A percentile compares a stretch with the other conserved stretches of the same genome.
Conservation (phyloP, 352 stramenopile species). For the Elongisporangium undulatum region DNA sequence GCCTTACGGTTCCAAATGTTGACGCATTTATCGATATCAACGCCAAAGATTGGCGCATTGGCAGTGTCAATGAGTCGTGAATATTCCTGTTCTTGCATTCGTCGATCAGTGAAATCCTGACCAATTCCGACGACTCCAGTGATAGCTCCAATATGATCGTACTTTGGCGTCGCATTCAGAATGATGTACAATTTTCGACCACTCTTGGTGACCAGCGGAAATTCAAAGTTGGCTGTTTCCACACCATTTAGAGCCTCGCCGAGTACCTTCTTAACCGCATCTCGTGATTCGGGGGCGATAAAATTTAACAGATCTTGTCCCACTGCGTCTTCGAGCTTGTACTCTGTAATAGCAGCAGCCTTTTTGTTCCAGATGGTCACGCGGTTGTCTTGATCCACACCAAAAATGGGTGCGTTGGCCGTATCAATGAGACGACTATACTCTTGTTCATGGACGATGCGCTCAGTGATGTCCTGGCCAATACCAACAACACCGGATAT, state of each 20-base stretch:
- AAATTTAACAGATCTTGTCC: slow-evolving; percentile 69
- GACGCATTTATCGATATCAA: slow-evolving; percentile 76
- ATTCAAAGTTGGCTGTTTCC: slow-evolving; percentile 84
- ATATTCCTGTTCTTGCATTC: slow-evolving; percentile 86
- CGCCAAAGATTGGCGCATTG: slow-evolving; percentile 89
- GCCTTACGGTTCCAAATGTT: slow-evolving; percentile 92
- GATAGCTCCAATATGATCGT: slow-evolving; percentile 66
- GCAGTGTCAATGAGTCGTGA: slow-evolving; percentile 86
- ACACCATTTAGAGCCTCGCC: slow-evolving; percentile 55
- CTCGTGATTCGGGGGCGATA: slow-evolving; percentile 59
- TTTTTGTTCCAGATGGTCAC: slow-evolving; percentile 95
- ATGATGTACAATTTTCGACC: slow-evolving; percentile 70
- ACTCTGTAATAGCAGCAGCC: slow-evolving; percentile 84
- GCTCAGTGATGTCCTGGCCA: slow-evolving; percentile 79
- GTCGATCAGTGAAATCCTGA: slow-evolving; percentile 78
- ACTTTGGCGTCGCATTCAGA: slow-evolving; percentile 74
- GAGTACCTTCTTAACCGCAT: slow-evolving; percentile 60
- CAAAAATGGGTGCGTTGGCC: slow-evolving; percentile 81
- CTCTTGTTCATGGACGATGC: slow-evolving; percentile 77
- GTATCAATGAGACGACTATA: slow-evolving; percentile 80
- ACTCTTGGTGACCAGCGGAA: slow-evolving; percentile 72
- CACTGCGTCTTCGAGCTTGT: slow-evolving; percentile 83
- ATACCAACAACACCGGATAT: slow-evolving; percentile 77
- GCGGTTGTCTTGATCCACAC: slow-evolving; percentile 70
- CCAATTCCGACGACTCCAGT: slow-evolving; percentile 76